phyloP scores from a whole-genome alignment of 305 asterid genomes.

The Salvia sclarea region DNA sequence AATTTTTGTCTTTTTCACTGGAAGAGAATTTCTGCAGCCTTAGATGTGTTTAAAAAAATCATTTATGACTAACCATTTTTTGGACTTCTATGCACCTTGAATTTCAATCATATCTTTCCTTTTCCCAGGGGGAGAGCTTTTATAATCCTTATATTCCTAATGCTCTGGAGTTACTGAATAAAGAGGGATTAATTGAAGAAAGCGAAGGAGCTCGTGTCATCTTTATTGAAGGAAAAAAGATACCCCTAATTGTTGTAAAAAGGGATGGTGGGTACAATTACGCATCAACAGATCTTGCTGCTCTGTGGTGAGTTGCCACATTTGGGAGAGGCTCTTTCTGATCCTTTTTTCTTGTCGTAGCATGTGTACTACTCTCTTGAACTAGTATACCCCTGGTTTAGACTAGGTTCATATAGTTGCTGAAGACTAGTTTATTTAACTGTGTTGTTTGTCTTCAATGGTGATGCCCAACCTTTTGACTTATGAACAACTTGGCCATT shows the following conservation, averaged over 20 bases:
- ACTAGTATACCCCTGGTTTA: not conserved
- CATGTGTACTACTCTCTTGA: not conserved
- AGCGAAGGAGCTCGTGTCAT: slow-evolving; percentile 96
- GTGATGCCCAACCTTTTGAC: slow-evolving; percentile 2
- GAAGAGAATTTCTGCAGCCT: slow-evolving; percentile 2
- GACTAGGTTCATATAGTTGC: slow-evolving; percentile 13
- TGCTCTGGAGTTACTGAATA: slow-evolving; percentile 54
- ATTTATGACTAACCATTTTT: not conserved
- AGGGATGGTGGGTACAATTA: slow-evolving; percentile 94
- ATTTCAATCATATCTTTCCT: slow-evolving; percentile 15
- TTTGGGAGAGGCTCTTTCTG: slow-evolving; percentile 16
- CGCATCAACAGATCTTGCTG: slow-evolving; percentile 93
- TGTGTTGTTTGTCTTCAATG: slow-evolving; percentile 8
- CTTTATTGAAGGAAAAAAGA: slow-evolving; percentile 70
- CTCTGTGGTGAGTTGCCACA: slow-evolving; percentile 68
- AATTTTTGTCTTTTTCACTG: not conserved
- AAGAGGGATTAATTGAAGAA: slow-evolving; percentile 71
- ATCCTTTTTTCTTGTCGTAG: not conserved
- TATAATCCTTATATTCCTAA: slow-evolving; percentile 80
- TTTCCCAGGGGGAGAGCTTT: slow-evolving; percentile 89
- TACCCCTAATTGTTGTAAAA: slow-evolving; percentile 91
- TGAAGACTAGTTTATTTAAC: not conserved
- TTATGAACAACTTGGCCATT: slow-evolving; percentile 1
- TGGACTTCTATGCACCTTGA: slow-evolving; percentile 5
- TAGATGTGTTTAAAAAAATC: not conserved